phyloP scores from a whole-genome alignment of 2,329 filamentous ascomycete genomes.

The Stylonectria norvegica region DNA sequence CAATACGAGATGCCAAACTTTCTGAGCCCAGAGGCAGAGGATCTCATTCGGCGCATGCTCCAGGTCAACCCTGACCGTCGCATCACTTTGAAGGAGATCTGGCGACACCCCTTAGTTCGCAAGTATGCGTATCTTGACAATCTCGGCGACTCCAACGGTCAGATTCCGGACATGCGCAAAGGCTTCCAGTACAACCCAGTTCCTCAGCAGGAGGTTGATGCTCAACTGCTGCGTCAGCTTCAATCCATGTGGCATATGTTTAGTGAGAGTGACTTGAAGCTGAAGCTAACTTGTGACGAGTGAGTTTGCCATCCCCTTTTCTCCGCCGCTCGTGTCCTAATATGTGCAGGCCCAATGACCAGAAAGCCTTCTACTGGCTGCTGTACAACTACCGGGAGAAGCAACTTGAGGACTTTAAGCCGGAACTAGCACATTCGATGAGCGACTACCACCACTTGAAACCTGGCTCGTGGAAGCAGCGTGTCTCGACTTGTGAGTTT shows the following conservation, averaged over 20 bases:
- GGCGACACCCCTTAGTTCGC: constrained; percentile 79
- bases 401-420: constrained; percentile 82
- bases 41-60: constrained; percentile 77
- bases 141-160: constrained; percentile 51
- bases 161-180: constrained; percentile 56
- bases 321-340: constrained; percentile 17
- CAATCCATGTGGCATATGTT: constrained; percentile 89
- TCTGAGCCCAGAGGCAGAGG: constrained; percentile 66
- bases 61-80: constrained; percentile 73
- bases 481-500: constrained; percentile 61
- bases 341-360: constrained; percentile 69
- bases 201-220: constrained; percentile 66
- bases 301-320: constrained; percentile 39
- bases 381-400: constrained; percentile 78
- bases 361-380: constrained; percentile 89
- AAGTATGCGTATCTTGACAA: constrained; percentile 78
- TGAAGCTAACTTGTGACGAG: constrained; percentile 63
- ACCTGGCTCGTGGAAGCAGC: constrained; percentile 55
- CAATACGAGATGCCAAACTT: constrained; percentile 58
- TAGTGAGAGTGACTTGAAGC: constrained; percentile 66
- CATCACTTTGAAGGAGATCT: constrained; percentile 77
- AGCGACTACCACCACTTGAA: constrained; percentile 87
- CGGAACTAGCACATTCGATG: constrained; percentile 74
- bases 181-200: constrained; percentile 59
- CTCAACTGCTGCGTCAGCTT: constrained; percentile 78